Base-by-base conservation (phyloP, 495 filamentous ascomycete genomes). In the Tirmania nivea region DNA sequence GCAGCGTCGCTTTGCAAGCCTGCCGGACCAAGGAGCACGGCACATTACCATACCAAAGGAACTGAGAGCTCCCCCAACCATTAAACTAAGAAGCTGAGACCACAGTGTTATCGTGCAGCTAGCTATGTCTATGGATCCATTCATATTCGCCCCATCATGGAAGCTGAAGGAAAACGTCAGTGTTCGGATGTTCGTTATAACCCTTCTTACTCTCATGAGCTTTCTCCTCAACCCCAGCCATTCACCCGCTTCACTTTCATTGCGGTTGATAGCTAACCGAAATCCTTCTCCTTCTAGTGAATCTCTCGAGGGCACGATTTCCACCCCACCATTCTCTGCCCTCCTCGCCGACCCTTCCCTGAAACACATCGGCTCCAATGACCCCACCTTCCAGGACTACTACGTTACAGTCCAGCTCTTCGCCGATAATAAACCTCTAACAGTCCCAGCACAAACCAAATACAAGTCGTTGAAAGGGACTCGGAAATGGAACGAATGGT, bases 401-500 rank as follows among this genome's bases (percentile, higher is more conserved):
- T 95, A 87, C 59, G 80, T 92, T 17, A 94, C 87, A 3, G 82
- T 79, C 14, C 92, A 95, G 67, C 70, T 94, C 61, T 99, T 88
- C 80, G 86, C 92, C 10, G 87, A 93, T 59, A 94, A 86, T 16
- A 96, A 99, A 63, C 86, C 90, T 12, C 67, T 96, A 55, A 89
- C 88, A 0, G 84, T 95, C 0, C 84, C 86, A 0, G 71, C 93
- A 10, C 88, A 95, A 65, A 99, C 92, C 10, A 73, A 84, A 12
- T 96, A 94, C 70, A 93, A 83, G 65, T 66, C 82, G 2, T 94
- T 96, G 60, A 87, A 86, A 60, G 73, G 71, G 21, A 74, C 77
- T 51, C 77, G 92, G 60, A 75, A 69, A 61, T 99, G 90, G 90
- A 88, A 89, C 63, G 90, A 99, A 69, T 99, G 92, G 92, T 75